Conservation (phyloP, 371 early-diverging fungal genomes). For the Chytridium lagenaria region DNA sequence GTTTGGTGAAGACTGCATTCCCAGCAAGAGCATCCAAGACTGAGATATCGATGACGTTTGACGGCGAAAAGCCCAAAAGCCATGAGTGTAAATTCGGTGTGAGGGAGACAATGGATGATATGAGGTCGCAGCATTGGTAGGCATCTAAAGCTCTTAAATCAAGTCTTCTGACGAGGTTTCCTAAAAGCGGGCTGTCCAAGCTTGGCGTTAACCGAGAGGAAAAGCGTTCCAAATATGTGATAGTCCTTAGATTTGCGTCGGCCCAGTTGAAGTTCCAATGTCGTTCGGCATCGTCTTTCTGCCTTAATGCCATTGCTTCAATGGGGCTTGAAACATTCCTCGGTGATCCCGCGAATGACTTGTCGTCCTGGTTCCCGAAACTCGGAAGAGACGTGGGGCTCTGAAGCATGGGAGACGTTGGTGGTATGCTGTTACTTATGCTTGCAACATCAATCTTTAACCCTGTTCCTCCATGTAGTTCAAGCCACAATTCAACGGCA, state of each 20-base stretch:
- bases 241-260: background rate
- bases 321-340: too few species aligned
- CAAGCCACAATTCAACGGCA: slow-evolving; percentile 10
- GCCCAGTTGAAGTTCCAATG: background rate
- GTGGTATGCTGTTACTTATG: background rate
- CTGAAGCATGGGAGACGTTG: background rate
- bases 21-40: background rate
- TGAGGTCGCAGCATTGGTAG: background rate
- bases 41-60: slow-evolving; percentile 1
- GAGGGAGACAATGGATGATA: background rate
- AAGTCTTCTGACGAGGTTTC: background rate
- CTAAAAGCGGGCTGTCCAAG: background rate
- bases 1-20: background rate
- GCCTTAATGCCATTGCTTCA: too few species aligned
- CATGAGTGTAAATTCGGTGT: slow-evolving; percentile 3
- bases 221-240: background rate
- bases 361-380: background rate
- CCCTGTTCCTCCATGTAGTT: slow-evolving; percentile 7
- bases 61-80: background rate
- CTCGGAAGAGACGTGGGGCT: background rate
- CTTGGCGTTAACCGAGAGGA: background rate
- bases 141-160: slow-evolving; percentile 10
- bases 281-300: too few species aligned
- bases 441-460: background rate
- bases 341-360: too few species aligned